phyloP scores from a whole-genome alignment of 768 basidiomycete species.

The Naganishia antarctica region DNA sequence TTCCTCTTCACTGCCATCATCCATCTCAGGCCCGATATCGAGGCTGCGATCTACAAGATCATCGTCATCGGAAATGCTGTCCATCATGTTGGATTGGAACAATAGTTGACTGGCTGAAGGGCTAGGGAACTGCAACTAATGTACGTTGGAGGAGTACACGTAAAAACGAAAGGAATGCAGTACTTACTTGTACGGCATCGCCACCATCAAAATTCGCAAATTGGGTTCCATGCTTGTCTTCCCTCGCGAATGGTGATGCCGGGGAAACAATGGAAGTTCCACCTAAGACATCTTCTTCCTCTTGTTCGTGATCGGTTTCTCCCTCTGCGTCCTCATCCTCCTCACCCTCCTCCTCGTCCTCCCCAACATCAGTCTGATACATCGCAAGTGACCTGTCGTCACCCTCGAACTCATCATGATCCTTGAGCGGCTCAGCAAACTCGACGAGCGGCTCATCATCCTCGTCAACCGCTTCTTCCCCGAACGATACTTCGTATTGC shows the following conservation, averaged over 20 bases:
- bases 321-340: slow-evolving; percentile 29
- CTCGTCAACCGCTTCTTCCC: slow-evolving; percentile 4
- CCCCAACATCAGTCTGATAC: slow-evolving; percentile 22
- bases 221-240: background rate
- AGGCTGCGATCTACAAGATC: slow-evolving; percentile 26
- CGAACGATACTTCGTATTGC: slow-evolving; percentile 26
- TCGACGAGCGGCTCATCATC: slow-evolving; percentile 31
- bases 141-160: background rate
- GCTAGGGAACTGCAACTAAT: slow-evolving; percentile 14
- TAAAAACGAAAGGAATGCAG: too few relatives aligned
- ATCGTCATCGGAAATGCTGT: slow-evolving; percentile 25
- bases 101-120: slow-evolving; percentile 12
- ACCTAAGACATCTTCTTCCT: background rate
- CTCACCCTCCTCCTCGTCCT: slow-evolving; percentile 20
- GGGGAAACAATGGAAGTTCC: slow-evolving; percentile 2
- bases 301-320: slow-evolving; percentile 13
- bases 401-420: slow-evolving; percentile 37
- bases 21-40: slow-evolving; percentile 6
- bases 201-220: background rate
- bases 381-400: slow-evolving; percentile 2
- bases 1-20: slow-evolving; percentile 4
- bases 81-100: slow-evolving; percentile 3
- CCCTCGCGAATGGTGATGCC: background rate
- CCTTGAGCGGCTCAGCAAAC: slow-evolving; percentile 53
- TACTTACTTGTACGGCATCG: slow-evolving; percentile 4